Evolutionary conservation across 805 yeast species (phyloP).

Genomic region (Teunomyces kruisii): DNA sequence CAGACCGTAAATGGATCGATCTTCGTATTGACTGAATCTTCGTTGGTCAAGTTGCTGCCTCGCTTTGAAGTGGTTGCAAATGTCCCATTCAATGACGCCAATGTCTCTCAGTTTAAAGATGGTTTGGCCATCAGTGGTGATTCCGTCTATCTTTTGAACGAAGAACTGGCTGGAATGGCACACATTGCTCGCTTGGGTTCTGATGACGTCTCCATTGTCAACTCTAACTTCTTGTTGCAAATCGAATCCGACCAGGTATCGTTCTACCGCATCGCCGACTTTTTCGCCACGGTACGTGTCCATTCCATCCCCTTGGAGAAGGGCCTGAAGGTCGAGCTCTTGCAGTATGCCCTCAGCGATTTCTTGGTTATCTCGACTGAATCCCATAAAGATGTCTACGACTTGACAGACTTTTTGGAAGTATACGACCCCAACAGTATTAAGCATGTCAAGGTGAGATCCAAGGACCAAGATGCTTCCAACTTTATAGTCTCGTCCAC

Average conservation of each 20-base stretch:
- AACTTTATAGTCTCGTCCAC: neutral
- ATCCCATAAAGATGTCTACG: slow-evolving; percentile 10
- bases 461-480: neutral
- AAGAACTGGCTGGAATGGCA: neutral
- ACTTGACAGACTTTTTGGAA: slow-evolving; percentile 22
- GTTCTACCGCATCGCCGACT: slow-evolving; percentile 6
- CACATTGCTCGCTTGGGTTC: neutral
- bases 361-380: slow-evolving; percentile 8
- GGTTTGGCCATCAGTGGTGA: slow-evolving; percentile 7
- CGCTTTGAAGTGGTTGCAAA: slow-evolving; percentile 1
- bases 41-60: slow-evolving; percentile 9
- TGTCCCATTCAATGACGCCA: slow-evolving; percentile 1
- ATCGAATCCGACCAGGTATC: neutral
- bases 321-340: neutral
- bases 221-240: slow-evolving; percentile 6
- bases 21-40: slow-evolving; percentile 11
- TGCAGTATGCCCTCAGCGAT: slow-evolving; percentile 9
- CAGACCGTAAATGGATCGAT: slow-evolving; percentile 13
- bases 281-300: neutral
- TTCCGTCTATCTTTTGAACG: neutral
- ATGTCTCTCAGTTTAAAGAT: slow-evolving; percentile 10
- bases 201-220: slow-evolving; percentile 6
- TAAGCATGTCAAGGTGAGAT: slow-evolving; percentile 10
- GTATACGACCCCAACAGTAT: slow-evolving; percentile 16
- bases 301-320: slow-evolving; percentile 1